phyloP scores from a whole-genome alignment of 2,329 filamentous ascomycete species.

The Talaromyces sp. region DNA sequence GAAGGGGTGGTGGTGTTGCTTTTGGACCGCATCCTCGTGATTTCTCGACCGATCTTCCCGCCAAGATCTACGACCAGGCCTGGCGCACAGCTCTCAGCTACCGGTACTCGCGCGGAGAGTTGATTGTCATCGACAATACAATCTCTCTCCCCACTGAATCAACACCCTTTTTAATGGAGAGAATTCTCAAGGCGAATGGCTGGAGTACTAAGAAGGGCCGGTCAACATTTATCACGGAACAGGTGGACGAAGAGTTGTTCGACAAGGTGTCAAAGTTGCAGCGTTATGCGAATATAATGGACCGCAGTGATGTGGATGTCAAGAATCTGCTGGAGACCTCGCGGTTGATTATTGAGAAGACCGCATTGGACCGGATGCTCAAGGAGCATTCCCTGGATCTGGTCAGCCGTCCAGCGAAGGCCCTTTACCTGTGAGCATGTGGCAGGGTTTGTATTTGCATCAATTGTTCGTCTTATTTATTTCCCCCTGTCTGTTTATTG shows the following conservation, averaged over 20 bases:
- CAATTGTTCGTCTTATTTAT: conserved; percentile 1
- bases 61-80: conserved; percentile 92
- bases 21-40: conserved; percentile 92
- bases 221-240: conserved; percentile 73
- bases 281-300: conserved; percentile 69
- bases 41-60: conserved; percentile 79
- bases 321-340: conserved; percentile 89
- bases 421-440: conserved; percentile 30
- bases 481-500: conserved; percentile 11
- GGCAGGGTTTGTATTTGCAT: background rate
- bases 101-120: conserved; percentile 81
- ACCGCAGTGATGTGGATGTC: conserved; percentile 82
- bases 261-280: conserved; percentile 66
- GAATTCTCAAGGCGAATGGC: conserved; percentile 70
- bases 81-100: conserved; percentile 94
- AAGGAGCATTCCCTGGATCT: conserved; percentile 60
- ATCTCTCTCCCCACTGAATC: conserved; percentile 62
- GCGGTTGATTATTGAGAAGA: conserved; percentile 82
- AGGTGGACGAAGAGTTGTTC: conserved; percentile 64
- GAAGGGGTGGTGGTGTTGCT: conserved; percentile 81
- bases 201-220: conserved; percentile 70
- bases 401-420: conserved; percentile 35
- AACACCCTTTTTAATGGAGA: conserved; percentile 61
- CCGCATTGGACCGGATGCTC: conserved; percentile 75
- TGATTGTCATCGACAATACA: conserved; percentile 82